Conservation (phyloP, 257 asterid species). For the Apocynum venetum region DNA sequence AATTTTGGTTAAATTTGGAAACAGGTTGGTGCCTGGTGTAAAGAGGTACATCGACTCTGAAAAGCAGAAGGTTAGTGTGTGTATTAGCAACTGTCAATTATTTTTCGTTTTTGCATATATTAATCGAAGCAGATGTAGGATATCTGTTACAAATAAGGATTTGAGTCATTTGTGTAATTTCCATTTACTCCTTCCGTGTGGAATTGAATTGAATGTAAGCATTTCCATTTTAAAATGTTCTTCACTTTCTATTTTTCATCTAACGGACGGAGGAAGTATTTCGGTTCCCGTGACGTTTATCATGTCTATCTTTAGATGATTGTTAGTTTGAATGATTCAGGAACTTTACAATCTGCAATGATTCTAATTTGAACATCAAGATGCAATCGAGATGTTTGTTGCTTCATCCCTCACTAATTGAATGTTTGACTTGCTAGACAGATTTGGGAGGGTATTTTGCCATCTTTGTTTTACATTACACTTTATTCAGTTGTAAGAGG, state of each 20-base stretch:
- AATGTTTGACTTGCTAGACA: neutral
- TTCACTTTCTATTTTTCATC: too few species aligned
- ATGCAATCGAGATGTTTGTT: neutral
- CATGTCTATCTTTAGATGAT: neutral
- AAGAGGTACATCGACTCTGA: conserved; percentile 67
- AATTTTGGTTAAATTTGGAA: neutral
- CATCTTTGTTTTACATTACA: too few species aligned
- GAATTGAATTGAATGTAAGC: too few species aligned
- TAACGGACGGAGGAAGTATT: neutral
- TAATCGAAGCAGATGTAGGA: neutral
- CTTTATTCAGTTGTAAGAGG: neutral
- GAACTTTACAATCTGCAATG: neutral
- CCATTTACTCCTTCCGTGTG: too few species aligned
- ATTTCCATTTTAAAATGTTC: too few species aligned
- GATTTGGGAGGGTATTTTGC: neutral
- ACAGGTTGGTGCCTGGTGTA: conserved; percentile 86
- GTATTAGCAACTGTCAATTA: neutral
- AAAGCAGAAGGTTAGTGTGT: conserved; percentile 65
- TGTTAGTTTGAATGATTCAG: neutral
- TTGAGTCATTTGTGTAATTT: neutral
- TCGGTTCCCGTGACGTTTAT: too few species aligned
- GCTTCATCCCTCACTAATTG: neutral
- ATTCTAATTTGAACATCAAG: neutral
- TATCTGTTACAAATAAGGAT: neutral
- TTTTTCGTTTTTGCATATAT: neutral